Evolutionary conservation across 495 filamentous ascomycete species (phyloP).

Genomic region (Mycothermus thermophilus): DNA sequence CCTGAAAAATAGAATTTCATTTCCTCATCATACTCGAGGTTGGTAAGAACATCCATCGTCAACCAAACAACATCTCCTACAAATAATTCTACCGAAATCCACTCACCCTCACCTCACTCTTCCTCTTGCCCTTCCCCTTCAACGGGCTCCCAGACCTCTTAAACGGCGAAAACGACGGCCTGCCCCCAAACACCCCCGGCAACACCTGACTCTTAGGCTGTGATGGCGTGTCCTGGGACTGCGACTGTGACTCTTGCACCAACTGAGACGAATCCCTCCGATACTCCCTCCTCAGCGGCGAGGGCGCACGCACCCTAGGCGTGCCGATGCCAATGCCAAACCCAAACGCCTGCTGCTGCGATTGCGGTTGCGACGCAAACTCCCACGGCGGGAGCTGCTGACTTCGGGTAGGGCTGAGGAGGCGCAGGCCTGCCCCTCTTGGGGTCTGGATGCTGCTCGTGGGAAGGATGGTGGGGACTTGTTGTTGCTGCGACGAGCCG

Average conservation of each 20-base stretch:
- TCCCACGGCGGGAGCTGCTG: constrained; percentile 1
- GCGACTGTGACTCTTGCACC: neutral
- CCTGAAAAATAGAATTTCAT: no score
- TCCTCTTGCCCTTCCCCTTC: constrained; percentile 9
- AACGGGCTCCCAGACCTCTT: constrained; percentile 3
- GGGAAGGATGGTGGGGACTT: constrained; percentile 3
- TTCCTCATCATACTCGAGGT: no score
- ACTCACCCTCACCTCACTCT: constrained; percentile 11
- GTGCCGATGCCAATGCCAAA: no score
- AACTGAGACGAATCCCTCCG: constrained; percentile 2
- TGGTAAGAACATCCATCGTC: neutral
- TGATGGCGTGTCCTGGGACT: constrained; percentile 6
- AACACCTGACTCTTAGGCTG: constrained; percentile 8
- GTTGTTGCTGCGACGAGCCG: neutral
- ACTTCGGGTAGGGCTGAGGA: constrained; percentile 1
- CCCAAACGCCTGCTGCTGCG: neutral
- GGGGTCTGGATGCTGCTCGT: constrained; percentile 5
- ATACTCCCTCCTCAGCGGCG: constrained; percentile 5
- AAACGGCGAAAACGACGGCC: constrained; percentile 5
- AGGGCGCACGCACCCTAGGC: constrained; percentile 4
- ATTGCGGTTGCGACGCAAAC: constrained; percentile 1
- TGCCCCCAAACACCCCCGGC: constrained; percentile 6
- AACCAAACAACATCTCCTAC: neutral
- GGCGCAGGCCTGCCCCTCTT: no score
- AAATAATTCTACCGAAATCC: constrained; percentile 12